Conservation (phyloP, 164 flowering plant genomes). For the Echeveria elegans region DNA sequence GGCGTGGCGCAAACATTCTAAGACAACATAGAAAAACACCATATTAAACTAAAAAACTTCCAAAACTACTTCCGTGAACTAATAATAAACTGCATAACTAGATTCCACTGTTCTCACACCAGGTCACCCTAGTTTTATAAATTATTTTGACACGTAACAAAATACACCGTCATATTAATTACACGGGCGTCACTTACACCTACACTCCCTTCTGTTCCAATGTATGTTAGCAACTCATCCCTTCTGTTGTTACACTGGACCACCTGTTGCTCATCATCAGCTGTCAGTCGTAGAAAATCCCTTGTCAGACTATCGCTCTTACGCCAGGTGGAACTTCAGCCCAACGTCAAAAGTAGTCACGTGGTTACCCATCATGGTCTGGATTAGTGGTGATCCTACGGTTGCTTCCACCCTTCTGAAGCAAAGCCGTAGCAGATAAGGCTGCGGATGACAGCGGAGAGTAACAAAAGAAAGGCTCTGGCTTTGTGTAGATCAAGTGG, state of each 20-base stretch:
- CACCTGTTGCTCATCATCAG: slow-evolving; percentile 13
- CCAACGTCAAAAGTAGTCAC: slow-evolving; percentile 10
- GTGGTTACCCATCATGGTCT: slow-evolving; percentile 10
- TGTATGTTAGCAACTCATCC: slow-evolving; percentile 27
- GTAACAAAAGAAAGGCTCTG: slow-evolving; percentile 6
- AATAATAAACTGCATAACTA: too few species aligned
- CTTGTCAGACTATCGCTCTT: slow-evolving; percentile 49
- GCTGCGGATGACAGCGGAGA: slow-evolving; percentile 20
- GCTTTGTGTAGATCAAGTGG: slow-evolving; percentile 14
- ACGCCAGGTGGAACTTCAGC: background rate
- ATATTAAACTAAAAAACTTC: too few species aligned
- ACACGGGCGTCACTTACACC: too few species aligned
- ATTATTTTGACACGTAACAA: too few species aligned
- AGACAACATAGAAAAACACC: too few species aligned
- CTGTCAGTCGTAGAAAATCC: slow-evolving; percentile 66
- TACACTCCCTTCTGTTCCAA: slow-evolving; percentile 13
- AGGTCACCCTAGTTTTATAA: too few species aligned
- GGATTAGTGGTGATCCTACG: slow-evolving; percentile 12
- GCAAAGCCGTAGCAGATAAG: slow-evolving; percentile 65
- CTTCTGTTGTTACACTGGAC: slow-evolving; percentile 7
- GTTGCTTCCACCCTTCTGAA: slow-evolving; percentile 54
- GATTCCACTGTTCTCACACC: too few species aligned
- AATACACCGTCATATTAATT: too few species aligned
- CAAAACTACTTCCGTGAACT: too few species aligned
- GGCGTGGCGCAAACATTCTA: too few species aligned